Conservation (phyloP, 805 yeast genomes). For the Nakazawaea siamensis region DNA sequence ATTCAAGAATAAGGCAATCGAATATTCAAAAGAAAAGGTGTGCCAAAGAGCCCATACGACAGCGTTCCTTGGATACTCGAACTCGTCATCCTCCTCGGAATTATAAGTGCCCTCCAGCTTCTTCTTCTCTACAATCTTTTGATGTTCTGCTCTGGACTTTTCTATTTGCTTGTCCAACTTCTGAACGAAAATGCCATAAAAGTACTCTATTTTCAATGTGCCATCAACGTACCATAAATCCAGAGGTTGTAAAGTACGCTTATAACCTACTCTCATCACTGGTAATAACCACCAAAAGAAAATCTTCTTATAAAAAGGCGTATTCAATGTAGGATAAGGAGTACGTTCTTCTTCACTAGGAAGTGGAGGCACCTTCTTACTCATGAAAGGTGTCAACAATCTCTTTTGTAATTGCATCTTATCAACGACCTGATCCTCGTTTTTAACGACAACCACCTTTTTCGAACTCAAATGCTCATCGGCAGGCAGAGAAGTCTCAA, state of each 20-base stretch:
- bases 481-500: background rate
- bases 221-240: slow-evolving; percentile 48
- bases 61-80: slow-evolving; percentile 29
- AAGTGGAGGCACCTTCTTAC: slow-evolving; percentile 39
- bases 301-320: slow-evolving; percentile 31
- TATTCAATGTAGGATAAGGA: slow-evolving; percentile 32
- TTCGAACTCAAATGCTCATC: background rate
- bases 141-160: slow-evolving; percentile 17
- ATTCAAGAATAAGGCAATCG: slow-evolving; percentile 31
- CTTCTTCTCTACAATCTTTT: slow-evolving; percentile 23
- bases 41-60: slow-evolving; percentile 34
- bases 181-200: slow-evolving; percentile 25
- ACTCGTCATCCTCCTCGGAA: slow-evolving; percentile 27
- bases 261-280: slow-evolving; percentile 56
- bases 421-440: background rate
- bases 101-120: slow-evolving; percentile 21
- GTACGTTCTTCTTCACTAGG: slow-evolving; percentile 43
- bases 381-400: slow-evolving; percentile 24
- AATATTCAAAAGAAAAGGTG: slow-evolving; percentile 33
- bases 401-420: slow-evolving; percentile 19
- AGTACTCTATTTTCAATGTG: slow-evolving; percentile 31
- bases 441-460: background rate
- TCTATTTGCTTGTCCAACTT: slow-evolving; percentile 24
- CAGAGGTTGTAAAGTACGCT: slow-evolving; percentile 57
- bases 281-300: slow-evolving; percentile 68